Evolutionary conservation across 2,329 filamentous ascomycete genomes (phyloP).

Genomic region (Lachnellula suecica): DNA sequence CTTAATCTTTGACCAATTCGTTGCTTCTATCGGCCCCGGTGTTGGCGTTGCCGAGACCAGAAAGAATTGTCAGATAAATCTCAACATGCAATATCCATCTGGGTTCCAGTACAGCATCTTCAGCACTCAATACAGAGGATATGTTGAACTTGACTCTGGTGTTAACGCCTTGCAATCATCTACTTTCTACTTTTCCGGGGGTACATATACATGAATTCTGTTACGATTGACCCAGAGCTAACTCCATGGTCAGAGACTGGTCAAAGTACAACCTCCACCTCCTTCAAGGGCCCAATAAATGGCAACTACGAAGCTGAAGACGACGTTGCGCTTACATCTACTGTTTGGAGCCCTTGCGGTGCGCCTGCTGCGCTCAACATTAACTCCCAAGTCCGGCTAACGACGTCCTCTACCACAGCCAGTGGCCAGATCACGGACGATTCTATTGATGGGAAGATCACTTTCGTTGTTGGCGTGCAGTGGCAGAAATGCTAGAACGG

Average conservation of each 20-base stretch:
- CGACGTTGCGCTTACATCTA: constrained; percentile 15
- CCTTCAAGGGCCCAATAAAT: constrained; percentile 16
- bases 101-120: constrained; percentile 24
- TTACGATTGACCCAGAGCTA: neutral
- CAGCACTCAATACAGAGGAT: constrained; percentile 17
- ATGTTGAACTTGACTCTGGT: constrained; percentile 16
- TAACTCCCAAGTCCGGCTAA: constrained; percentile 19
- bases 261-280: constrained; percentile 13
- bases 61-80: constrained; percentile 24
- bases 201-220: constrained; percentile 3
- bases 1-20: constrained; percentile 23
- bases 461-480: constrained; percentile 18
- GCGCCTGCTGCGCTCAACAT: constrained; percentile 15
- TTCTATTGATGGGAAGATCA: constrained; percentile 18
- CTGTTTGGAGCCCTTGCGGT: constrained; percentile 23
- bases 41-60: constrained; percentile 12
- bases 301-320: constrained; percentile 15
- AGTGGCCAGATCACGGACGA: constrained; percentile 17
- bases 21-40: constrained; percentile 19
- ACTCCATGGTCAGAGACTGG: constrained; percentile 9
- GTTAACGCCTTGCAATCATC: constrained; percentile 17
- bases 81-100: constrained; percentile 19
- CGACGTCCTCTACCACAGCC: constrained; percentile 1
- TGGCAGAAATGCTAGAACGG: constrained; percentile 13
- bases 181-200: constrained; percentile 23